Conservation (phyloP, 768 basidiomycete genomes). For the Candolleomyces eurysporus region DNA sequence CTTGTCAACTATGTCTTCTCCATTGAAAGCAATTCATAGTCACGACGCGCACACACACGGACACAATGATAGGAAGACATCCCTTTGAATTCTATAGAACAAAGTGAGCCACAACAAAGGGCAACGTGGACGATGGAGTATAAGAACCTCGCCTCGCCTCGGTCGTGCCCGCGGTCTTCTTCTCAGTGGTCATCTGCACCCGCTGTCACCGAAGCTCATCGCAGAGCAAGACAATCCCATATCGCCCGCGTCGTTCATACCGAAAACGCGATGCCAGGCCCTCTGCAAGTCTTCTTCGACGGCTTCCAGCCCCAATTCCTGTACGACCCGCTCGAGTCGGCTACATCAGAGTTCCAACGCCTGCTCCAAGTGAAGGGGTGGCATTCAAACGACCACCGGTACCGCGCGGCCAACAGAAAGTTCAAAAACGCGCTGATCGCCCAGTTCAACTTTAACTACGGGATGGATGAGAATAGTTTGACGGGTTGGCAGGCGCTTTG, state of each 20-base stretch:
- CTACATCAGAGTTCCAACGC: slow-evolving; percentile 5
- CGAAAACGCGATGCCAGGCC: not conserved
- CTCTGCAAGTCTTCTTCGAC: slow-evolving; percentile 6
- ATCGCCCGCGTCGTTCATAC: not conserved
- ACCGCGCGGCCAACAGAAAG: not conserved
- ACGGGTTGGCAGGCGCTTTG: slow-evolving; percentile 11
- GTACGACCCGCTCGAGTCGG: slow-evolving; percentile 4
- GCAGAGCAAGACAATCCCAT: not conserved
- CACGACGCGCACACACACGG: too few species aligned
- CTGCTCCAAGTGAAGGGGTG: not conserved
- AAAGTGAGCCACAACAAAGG: not conserved
- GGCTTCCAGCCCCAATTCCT: slow-evolving; percentile 3
- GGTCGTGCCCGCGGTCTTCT: not conserved
- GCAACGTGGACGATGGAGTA: not conserved
- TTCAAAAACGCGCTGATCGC: slow-evolving; percentile 7
- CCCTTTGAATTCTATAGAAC: not conserved
- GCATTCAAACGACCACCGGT: not conserved
- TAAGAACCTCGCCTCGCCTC: not conserved
- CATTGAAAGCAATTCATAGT: too few species aligned
- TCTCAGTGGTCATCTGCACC: not conserved
- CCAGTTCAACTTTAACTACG: slow-evolving; percentile 13
- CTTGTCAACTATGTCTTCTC: too few species aligned
- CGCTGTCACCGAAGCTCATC: not conserved
- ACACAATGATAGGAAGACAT: too few species aligned
- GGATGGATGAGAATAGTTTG: slow-evolving; percentile 10